These are phyloP conservation scores for Obelidium mucronatum DNA, from an alignment of 192 early-diverging fungal genomes.

Conservation along the genomic window DNA sequence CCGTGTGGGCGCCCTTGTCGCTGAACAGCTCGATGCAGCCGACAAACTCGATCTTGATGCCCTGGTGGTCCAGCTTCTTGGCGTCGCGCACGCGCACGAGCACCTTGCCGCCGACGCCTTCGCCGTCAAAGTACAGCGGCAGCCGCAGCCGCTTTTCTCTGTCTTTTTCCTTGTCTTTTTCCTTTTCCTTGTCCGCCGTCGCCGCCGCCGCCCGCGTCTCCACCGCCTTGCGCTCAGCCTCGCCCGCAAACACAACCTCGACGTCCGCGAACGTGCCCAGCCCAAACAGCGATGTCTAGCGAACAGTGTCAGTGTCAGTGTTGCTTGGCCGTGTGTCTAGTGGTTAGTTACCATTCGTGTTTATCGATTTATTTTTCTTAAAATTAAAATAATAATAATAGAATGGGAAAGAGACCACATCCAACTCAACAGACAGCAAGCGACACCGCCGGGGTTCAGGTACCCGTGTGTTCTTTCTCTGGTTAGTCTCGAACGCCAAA, in stretches of 20 bases:
- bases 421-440: conserved; percentile 1
- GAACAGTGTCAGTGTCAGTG: neutral
- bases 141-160: conserved; percentile 73
- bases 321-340: neutral
- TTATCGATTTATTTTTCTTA: neutral
- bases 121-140: conserved; percentile 97
- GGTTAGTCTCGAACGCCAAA: neutral
- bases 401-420: neutral
- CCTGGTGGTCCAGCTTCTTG: conserved; percentile 96
- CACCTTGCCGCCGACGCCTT: conserved; percentile 91
- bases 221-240: conserved; percentile 90
- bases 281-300: conserved; percentile 51
- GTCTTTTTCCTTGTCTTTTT: conserved; percentile 80
- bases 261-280: conserved; percentile 80
- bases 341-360: conserved; percentile 1
- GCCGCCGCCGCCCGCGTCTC: conserved; percentile 77
- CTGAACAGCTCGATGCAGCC: conserved; percentile 97
- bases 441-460: neutral
- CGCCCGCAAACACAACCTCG: conserved; percentile 81
- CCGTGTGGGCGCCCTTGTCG: conserved; percentile 93
- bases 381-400: neutral
- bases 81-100: conserved; percentile 82
- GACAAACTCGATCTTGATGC: conserved; percentile 99
- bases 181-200: conserved; percentile 70
- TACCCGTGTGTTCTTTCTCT: too few species aligned